Conservation (phyloP, 2,329 filamentous ascomycete genomes). For the Ceratocystis papillata region DNA sequence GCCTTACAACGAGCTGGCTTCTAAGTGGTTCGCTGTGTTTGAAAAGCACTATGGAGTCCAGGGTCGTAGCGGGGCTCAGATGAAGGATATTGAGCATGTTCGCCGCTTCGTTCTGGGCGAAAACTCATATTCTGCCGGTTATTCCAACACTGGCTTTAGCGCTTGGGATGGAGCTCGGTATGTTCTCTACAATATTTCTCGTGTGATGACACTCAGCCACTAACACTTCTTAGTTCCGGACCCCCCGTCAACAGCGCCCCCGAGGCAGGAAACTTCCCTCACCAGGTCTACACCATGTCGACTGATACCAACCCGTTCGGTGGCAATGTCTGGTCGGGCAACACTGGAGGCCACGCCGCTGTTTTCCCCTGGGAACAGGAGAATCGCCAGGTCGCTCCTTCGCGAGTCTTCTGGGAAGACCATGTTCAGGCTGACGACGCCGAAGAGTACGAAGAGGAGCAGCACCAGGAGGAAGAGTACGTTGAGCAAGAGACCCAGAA, state of each 20-base stretch:
- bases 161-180: slow-evolving; percentile 26
- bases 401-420: slow-evolving; percentile 24
- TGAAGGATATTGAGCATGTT: slow-evolving; percentile 32
- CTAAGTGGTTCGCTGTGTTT: slow-evolving; percentile 89
- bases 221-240: slow-evolving; percentile 16
- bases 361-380: slow-evolving; percentile 24
- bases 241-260: slow-evolving; percentile 36
- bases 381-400: slow-evolving; percentile 19
- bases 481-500: slow-evolving; percentile 4
- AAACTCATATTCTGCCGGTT: slow-evolving; percentile 29
- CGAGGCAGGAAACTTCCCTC: slow-evolving; percentile 75
- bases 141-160: slow-evolving; percentile 21
- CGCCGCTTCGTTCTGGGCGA: slow-evolving; percentile 47
- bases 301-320: slow-evolving; percentile 13
- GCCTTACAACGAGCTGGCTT: slow-evolving; percentile 59
- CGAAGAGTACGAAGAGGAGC: slow-evolving; percentile 12
- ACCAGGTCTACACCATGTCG: slow-evolving; percentile 72
- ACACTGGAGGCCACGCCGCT: slow-evolving; percentile 17
- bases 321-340: slow-evolving; percentile 17
- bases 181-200: background rate
- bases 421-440: slow-evolving; percentile 13
- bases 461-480: slow-evolving; percentile 12
- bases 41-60: slow-evolving; percentile 65
- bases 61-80: slow-evolving; percentile 20
- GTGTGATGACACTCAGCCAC: background rate